Percentiles rank a stretch among this genome's conserved stretches.
Conservation (phyloP, 805 yeast genomes). For the Barnettozyma wickerhamii region DNA sequence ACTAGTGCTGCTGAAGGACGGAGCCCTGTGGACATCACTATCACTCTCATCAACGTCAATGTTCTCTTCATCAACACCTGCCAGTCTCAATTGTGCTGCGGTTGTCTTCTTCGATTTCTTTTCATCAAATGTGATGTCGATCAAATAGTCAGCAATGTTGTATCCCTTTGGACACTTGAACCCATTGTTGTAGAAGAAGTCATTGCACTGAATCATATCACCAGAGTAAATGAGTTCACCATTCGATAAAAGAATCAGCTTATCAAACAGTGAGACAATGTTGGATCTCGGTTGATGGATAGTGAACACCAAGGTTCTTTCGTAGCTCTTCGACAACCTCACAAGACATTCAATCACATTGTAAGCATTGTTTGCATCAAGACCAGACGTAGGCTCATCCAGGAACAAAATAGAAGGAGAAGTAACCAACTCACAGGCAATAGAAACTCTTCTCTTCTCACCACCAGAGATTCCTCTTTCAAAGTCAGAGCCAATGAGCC, state of each 20-base stretch:
- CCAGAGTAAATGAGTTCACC: slow-evolving; percentile 91
- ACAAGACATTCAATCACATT: slow-evolving; percentile 86
- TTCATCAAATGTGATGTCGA: slow-evolving; percentile 78
- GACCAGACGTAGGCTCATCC: slow-evolving; percentile 94
- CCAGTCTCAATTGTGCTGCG: slow-evolving; percentile 9
- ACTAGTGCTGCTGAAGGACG: slow-evolving; percentile 28
- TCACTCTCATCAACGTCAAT: slow-evolving; percentile 25
- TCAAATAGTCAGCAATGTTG: slow-evolving; percentile 89
- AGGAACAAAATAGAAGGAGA: slow-evolving; percentile 78
- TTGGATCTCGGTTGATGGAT: slow-evolving; percentile 97
- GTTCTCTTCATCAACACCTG: slow-evolving; percentile 29
- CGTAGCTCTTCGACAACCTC: slow-evolving; percentile 70
- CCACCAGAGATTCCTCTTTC: slow-evolving; percentile 93
- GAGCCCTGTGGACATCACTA: slow-evolving; percentile 29
- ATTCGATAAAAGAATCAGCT: slow-evolving; percentile 71
- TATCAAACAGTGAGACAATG: slow-evolving; percentile 87
- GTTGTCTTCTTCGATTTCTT: slow-evolving; percentile 12
- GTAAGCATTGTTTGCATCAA: slow-evolving; percentile 90
- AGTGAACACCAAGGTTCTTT: slow-evolving; percentile 86
- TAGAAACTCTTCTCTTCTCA: slow-evolving; percentile 86
- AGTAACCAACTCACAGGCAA: slow-evolving; percentile 90
- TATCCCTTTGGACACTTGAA: slow-evolving; percentile 84
- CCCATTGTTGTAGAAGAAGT: slow-evolving; percentile 72
- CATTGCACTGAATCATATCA: slow-evolving; percentile 65
- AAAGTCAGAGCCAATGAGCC: slow-evolving; percentile 83